Percentiles rank a stretch among this genome's conserved stretches.
These are phyloP conservation scores for Fraxinus excelsior DNA, from an alignment of 257 asterid species.

Conservation along the genomic window DNA sequence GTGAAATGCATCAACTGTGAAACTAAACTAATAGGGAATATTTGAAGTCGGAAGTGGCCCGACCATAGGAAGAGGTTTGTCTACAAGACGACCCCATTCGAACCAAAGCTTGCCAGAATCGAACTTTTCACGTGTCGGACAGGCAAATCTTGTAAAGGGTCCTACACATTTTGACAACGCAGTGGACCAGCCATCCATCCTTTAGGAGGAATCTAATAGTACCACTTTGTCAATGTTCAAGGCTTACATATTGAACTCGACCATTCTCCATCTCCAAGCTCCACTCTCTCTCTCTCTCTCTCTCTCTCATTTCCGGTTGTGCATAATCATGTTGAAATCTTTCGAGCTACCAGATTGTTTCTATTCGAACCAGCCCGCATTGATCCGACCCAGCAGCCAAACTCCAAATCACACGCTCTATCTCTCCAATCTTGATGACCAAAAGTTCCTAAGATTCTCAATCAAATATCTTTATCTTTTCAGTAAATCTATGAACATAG, in stretches of 20 bases:
- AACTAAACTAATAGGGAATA: too few relatives aligned
- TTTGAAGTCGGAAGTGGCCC: neutral
- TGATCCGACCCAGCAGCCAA: slow-evolving; percentile 48
- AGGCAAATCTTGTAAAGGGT: neutral
- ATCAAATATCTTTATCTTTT: slow-evolving; percentile 67
- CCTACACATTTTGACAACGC: neutral
- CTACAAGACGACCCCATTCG: too few relatives aligned
- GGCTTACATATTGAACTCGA: neutral
- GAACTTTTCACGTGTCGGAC: neutral
- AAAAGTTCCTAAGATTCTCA: slow-evolving; percentile 71
- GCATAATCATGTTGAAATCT: slow-evolving; percentile 38
- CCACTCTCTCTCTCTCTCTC: neutral
- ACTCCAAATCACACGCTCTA: slow-evolving; percentile 58
- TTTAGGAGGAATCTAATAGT: slow-evolving; percentile 21
- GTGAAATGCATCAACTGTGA: too few relatives aligned
- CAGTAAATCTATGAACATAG: slow-evolving; percentile 36
- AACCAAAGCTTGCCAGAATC: neutral
- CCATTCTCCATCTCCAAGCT: slow-evolving; percentile 6
- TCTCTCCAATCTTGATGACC: slow-evolving; percentile 86
- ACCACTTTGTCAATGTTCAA: neutral
- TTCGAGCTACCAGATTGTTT: slow-evolving; percentile 62
- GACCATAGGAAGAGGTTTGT: neutral
- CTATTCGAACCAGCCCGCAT: slow-evolving; percentile 40
- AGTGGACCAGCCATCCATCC: slow-evolving; percentile 6
- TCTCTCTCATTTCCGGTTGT: neutral